Evolutionary conservation across 164 flowering plant genomes (phyloP), one percentile per base, ranked within the genome.

Genomic region (Brasenia schreberi): DNA sequence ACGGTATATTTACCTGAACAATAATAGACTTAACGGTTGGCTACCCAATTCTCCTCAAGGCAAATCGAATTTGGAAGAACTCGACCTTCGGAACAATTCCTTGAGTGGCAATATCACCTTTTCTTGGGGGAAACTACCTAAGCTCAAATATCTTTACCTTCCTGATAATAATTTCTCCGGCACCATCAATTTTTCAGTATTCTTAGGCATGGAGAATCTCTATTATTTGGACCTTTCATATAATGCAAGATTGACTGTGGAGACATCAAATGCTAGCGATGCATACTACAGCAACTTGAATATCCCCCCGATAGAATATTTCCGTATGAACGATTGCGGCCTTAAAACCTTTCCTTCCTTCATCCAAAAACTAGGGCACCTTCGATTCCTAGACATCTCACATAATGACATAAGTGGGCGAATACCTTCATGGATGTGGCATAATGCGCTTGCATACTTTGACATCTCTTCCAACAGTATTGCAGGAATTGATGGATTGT

Each of bases 401-500:
- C 14, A 66, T 62, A 85, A 85, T 61, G 65, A 69, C 43, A 79
- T 83, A 64, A n/a, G n/a, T n/a, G n/a, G n/a, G n/a, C n/a, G n/a
- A n/a, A n/a, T n/a, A n/a, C n/a, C n/a, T n/a, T n/a, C 33, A 11
- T 4, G 86, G 84, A 10, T 83, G 23, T 74, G 77, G 81, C 18
- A 66, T 1, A 52, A 79, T 10, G 66, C 65, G 17, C 65, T 79
- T 5, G 1, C 0, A 1, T 27, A 65, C 16, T 42, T 83, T 18
- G 83, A 83, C 71, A 81, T 85, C 42, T 83, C 87, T 2, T 18
- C 11, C 3, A 85, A 85, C 66, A 19, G 4, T 16, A 64, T 84
- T 18, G 19, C 65, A 44, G 10, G 52, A 6, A 44, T 6, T 44
- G 7, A 11, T 44, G 10, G 52, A 6, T 44, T 44, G 52, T 11